Percentiles rank a stretch among this genome's conserved stretches.
Conservation (phyloP, 371 early-diverging fungal species). For the Mortierella sp. region DNA sequence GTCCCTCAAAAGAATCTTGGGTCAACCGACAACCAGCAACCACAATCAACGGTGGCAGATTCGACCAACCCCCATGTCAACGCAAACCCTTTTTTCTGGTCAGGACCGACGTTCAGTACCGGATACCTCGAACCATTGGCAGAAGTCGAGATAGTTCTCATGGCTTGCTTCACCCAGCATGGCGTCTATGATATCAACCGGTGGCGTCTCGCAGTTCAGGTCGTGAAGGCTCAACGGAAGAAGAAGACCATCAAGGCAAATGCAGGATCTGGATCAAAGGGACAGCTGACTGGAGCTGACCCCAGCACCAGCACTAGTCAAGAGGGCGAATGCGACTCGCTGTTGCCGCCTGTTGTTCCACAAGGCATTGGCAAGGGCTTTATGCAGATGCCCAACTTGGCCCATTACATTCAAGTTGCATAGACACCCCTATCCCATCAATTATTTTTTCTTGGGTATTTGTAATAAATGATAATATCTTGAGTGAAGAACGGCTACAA, state of each 20-base stretch:
- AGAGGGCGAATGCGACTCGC: slow-evolving; percentile 15
- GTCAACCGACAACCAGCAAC: slow-evolving; percentile 18
- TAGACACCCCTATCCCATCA: not conserved
- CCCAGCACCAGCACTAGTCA: not conserved
- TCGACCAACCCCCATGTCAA: slow-evolving; percentile 58
- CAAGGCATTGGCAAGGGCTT: slow-evolving; percentile 52
- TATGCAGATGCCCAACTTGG: slow-evolving; percentile 56
- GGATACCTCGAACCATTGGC: slow-evolving; percentile 71
- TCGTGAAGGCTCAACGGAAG: slow-evolving; percentile 45
- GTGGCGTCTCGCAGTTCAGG: slow-evolving; percentile 73
- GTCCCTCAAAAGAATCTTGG: slow-evolving; percentile 29
- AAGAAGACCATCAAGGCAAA: not conserved
- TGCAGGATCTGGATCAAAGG: not conserved
- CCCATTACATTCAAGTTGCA: slow-evolving; percentile 51
- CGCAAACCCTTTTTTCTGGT: slow-evolving; percentile 71
- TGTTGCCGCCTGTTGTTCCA: slow-evolving; percentile 18
- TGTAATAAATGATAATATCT: not conserved
- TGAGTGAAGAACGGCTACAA: slow-evolving; percentile 7
- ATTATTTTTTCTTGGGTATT: not conserved
- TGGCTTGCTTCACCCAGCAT: slow-evolving; percentile 69
- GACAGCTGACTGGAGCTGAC: not conserved
- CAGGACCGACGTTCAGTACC: slow-evolving; percentile 68
- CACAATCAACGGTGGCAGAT: slow-evolving; percentile 18
- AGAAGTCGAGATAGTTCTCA: slow-evolving; percentile 58
- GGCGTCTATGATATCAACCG: slow-evolving; percentile 84